These are phyloP conservation scores for Penicillium hesseltinei DNA, from an alignment of 2,329 filamentous ascomycete genomes.

Conservation along the genomic window DNA sequence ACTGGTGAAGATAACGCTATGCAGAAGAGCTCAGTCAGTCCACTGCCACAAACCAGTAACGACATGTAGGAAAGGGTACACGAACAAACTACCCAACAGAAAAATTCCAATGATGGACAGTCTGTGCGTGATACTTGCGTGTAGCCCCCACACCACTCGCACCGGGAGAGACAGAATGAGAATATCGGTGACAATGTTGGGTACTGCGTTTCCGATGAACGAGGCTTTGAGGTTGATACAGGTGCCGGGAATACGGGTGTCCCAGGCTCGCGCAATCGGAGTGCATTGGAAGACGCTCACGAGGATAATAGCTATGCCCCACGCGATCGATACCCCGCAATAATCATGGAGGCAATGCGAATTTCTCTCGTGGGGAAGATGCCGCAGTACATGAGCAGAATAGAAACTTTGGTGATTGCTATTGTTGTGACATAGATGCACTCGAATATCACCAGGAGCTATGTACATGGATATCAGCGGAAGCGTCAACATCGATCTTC, in stretches of 20 bases:
- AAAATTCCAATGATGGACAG: slow-evolving; percentile 14
- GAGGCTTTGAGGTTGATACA: slow-evolving; percentile 53
- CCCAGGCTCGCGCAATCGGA: slow-evolving; percentile 52
- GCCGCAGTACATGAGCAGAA: slow-evolving; percentile 55
- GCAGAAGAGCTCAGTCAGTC: background rate
- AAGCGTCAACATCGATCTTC: background rate
- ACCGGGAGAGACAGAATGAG: slow-evolving; percentile 28
- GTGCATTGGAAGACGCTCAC: slow-evolving; percentile 55
- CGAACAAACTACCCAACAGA: slow-evolving; percentile 18
- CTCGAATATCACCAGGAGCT: slow-evolving; percentile 49
- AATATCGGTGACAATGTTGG: slow-evolving; percentile 32
- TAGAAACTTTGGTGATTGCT: slow-evolving; percentile 51
- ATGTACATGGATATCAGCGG: background rate
- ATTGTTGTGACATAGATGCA: slow-evolving; percentile 43
- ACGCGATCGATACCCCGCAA: slow-evolving; percentile 48
- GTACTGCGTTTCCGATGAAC: slow-evolving; percentile 52
- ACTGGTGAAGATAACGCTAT: slow-evolving; percentile 48
- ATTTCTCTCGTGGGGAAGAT: slow-evolving; percentile 51
- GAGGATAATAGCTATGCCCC: slow-evolving; percentile 51
- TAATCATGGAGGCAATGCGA: slow-evolving; percentile 41
- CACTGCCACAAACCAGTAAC: background rate
- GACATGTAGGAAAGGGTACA: background rate
- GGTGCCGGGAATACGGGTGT: slow-evolving; percentile 44
- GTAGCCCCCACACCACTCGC: slow-evolving; percentile 26
- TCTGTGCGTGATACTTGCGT: slow-evolving; percentile 21